Evolutionary conservation across 2,329 filamentous ascomycete species (phyloP), one percentile per base, ranked within the genome.

Genomic region (Aspergillus latus): DNA sequence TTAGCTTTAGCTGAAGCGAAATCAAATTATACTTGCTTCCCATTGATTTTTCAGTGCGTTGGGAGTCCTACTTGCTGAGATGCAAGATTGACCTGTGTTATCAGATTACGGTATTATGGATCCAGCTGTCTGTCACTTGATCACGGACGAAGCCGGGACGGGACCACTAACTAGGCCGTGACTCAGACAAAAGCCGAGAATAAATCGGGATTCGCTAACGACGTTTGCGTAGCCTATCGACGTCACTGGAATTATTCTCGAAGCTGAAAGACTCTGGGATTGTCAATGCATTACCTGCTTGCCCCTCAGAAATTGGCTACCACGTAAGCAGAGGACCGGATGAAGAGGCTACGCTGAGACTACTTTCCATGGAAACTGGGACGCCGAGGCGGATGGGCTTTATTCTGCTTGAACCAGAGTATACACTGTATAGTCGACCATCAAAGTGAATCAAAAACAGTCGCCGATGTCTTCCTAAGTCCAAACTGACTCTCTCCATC

Each of bases 401-500:
- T 45, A n/a, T 29, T 29, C 11, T 45, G 21, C 21, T 21, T 21
- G 21, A 21, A 21, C 21, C 30, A 34, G 30, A 34, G 30, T 34
- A 34, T 8, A 34, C 30, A 45, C 43, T 32, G 11, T 43, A 36
- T n/a, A 15, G 7, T 40, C 36, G 47, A 45, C 11, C 46, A 28
- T 40, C 42, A 54, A 30, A 54, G 49, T 11, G 52, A 51, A 34
- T 63, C 56, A 54, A 67, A 70, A 11, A 52, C 57, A 4, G 70
- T 70, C 40, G 68, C 69, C 3, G 64, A 63, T 7, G 70, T 72
- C 49, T 64, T 61, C 57, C 59, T 62, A 32, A 89, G 77, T 13
- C 79, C 74, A 65, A 95, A 96, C 3, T 76, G 76, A n/a, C 68
- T 74, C 69, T 96, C 92, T 1, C 88, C 80, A 43, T 88, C 54